phyloP scores from a whole-genome alignment of 768 basidiomycete genomes.

The Punctularia strigosozonata region DNA sequence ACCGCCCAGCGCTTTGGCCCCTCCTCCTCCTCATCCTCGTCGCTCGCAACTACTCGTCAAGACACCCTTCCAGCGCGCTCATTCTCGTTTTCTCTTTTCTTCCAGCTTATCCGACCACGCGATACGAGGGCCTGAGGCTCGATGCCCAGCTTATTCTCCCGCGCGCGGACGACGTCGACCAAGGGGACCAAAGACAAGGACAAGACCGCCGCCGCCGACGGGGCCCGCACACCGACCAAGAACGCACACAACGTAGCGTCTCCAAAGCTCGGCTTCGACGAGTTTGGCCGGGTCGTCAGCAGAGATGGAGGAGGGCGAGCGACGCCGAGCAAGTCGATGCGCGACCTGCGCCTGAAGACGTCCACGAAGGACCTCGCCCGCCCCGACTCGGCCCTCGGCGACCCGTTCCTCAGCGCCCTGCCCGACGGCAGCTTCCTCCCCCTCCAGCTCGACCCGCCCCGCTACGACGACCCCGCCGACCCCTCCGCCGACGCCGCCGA shows the following conservation, averaged over 20 bases:
- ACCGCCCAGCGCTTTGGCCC: too few species aligned
- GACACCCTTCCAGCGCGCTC: too few species aligned
- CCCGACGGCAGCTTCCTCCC: conserved; percentile 24
- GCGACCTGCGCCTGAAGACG: conserved; percentile 8
- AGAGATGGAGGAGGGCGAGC: too few species aligned
- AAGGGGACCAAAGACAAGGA: conserved; percentile 18
- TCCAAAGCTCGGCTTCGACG: conserved; percentile 45
- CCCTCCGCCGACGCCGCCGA: conserved; percentile 11
- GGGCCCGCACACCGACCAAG: too few species aligned
- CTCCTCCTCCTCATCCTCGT: too few species aligned
- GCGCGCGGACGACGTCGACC: conserved; percentile 51
- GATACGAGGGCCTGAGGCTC: conserved; percentile 17
- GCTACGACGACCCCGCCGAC: conserved; percentile 11
- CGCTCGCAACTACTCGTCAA: too few species aligned
- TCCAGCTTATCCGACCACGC: neutral
- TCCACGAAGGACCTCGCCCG: conserved; percentile 14
- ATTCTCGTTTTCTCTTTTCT: neutral
- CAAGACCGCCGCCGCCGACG: conserved; percentile 9
- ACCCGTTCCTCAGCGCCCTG: conserved; percentile 4
- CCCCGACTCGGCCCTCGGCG: conserved; percentile 16
- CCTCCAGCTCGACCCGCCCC: conserved; percentile 20
- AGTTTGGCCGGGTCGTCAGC: conserved; percentile 53
- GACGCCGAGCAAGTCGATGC: conserved; percentile 23
- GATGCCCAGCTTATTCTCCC: conserved; percentile 71
- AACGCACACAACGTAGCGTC: too few species aligned